These are phyloP conservation scores for Herpetomonas tarakana DNA, from an alignment of 208 protist species.

Conservation along the genomic window DNA sequence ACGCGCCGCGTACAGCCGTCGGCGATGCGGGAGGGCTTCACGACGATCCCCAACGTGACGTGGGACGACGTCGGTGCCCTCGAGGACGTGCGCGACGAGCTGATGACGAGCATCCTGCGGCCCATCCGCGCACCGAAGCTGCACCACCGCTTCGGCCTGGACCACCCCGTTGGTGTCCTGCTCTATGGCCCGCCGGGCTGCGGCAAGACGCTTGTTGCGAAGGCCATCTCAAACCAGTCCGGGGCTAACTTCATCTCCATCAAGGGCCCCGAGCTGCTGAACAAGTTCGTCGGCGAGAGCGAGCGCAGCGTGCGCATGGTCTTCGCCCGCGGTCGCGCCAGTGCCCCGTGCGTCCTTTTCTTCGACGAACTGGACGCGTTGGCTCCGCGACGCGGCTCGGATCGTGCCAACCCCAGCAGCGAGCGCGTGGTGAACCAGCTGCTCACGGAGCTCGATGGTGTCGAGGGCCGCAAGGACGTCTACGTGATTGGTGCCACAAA, in stretches of 20 bases:
- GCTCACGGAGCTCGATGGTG: conserved; percentile 99
- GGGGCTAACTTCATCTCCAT: conserved; percentile 99
- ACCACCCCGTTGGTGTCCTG: conserved; percentile 93
- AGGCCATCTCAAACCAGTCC: conserved; percentile 94
- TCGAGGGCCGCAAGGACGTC: conserved; percentile 93
- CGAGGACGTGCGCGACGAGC: conserved; percentile 92
- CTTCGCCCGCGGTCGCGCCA: conserved; percentile 92
- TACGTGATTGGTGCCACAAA: conserved; percentile 99
- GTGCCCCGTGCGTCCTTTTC: conserved; percentile 98
- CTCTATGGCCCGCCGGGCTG: conserved; percentile 99
- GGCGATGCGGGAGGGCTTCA: conserved; percentile 96
- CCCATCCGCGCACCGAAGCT: conserved; percentile 91
- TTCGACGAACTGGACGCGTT: conserved; percentile 99
- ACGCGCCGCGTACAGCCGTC: conserved; percentile 97
- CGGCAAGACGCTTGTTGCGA: conserved; percentile 96
- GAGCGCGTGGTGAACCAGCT: conserved; percentile 99
- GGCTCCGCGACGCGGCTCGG: conserved; percentile 89
- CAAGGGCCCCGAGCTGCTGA: conserved; percentile 98
- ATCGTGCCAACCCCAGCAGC: conserved; percentile 86
- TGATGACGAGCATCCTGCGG: conserved; percentile 89
- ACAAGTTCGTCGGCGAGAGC: conserved; percentile 99
- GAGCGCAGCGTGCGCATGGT: conserved; percentile 98
- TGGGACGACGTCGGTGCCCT: conserved; percentile 98
- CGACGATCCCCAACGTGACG: conserved; percentile 96
- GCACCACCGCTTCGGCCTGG: conserved; percentile 90